phyloP scores from a whole-genome alignment of 176 grass and related monocot genomes.

The Triticum urartu region DNA sequence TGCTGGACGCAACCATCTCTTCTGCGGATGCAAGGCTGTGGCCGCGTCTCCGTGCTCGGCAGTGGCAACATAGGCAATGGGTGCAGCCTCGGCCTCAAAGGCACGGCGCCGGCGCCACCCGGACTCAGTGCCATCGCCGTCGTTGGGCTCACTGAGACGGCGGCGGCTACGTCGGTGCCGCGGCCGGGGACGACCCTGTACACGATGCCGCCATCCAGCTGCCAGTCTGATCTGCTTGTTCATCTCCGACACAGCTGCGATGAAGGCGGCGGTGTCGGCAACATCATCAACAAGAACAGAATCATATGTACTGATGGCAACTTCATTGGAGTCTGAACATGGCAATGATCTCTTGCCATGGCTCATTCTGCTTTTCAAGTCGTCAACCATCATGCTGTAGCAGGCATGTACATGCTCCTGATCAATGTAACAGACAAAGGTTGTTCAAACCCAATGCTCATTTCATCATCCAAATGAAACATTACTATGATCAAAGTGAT shows the following conservation, averaged over 20 bases:
- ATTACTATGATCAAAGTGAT: slow-evolving; percentile 18
- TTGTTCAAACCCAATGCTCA: slow-evolving; percentile 13
- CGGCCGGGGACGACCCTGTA: too few relatives aligned
- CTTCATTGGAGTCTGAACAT: slow-evolving; percentile 44
- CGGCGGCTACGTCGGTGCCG: too few relatives aligned
- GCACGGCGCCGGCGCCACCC: too few relatives aligned
- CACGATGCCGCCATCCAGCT: too few relatives aligned
- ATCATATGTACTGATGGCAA: slow-evolving; percentile 58
- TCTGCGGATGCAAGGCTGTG: too few relatives aligned
- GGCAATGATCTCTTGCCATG: slow-evolving; percentile 49
- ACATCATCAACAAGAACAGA: slow-evolving; percentile 59
- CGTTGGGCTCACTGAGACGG: too few relatives aligned
- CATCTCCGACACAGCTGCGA: not conserved
- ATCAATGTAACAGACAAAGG: slow-evolving; percentile 33
- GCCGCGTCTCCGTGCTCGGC: too few relatives aligned
- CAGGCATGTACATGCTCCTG: slow-evolving; percentile 72
- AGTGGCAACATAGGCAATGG: too few relatives aligned
- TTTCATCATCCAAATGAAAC: not conserved
- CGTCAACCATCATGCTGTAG: slow-evolving; percentile 58
- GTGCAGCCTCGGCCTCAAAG: too few relatives aligned
- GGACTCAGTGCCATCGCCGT: too few relatives aligned
- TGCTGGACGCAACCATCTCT: too few relatives aligned
- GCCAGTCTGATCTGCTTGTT: slow-evolving; percentile 68
- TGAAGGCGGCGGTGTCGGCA: slow-evolving; percentile 45
- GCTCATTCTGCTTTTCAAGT: slow-evolving; percentile 37